Percentiles rank a stretch among this genome's conserved stretches.
phyloP scores from a whole-genome alignment of 2,329 filamentous ascomycete species.

The Lasiodiplodia theobromae region DNA sequence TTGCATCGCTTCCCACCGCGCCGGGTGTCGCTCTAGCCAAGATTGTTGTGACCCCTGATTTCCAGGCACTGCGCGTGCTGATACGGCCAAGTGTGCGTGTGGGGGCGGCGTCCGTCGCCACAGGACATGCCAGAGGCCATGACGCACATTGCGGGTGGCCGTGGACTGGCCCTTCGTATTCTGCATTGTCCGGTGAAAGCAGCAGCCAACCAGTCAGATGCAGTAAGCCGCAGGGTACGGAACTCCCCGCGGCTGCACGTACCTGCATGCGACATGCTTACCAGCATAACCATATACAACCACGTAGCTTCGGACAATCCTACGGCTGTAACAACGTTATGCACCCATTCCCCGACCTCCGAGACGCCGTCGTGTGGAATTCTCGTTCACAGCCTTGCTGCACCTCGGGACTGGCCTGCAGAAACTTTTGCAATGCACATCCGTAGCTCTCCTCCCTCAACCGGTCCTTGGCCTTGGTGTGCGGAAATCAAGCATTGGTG shows the following conservation, averaged over 20 bases:
- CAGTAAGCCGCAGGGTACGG: neutral
- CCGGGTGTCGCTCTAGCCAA: neutral
- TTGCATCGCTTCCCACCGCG: neutral
- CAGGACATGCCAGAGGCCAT: neutral
- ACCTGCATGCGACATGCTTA: constrained; percentile 1
- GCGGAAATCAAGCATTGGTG: neutral
- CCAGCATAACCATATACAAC: neutral
- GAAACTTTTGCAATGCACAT: neutral
- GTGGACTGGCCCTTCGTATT: neutral
- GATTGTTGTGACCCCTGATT: neutral
- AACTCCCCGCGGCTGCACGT: neutral
- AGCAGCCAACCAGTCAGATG: neutral
- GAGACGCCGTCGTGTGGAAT: neutral
- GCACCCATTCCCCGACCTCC: neutral
- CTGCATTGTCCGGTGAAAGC: neutral
- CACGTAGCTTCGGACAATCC: neutral
- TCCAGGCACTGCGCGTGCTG: neutral
- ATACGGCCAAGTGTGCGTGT: neutral
- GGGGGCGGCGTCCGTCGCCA: neutral
- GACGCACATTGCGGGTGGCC: neutral
- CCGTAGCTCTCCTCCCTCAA: neutral
- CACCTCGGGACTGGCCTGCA: neutral
- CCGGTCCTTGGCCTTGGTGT: neutral
- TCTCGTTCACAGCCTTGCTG: neutral
- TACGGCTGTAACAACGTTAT: neutral